A percentile compares a stretch with the other conserved stretches of the same genome.
These are phyloP conservation scores for Saturnispora hagleri DNA, from an alignment of 805 yeast genomes.

Conservation along the genomic window DNA sequence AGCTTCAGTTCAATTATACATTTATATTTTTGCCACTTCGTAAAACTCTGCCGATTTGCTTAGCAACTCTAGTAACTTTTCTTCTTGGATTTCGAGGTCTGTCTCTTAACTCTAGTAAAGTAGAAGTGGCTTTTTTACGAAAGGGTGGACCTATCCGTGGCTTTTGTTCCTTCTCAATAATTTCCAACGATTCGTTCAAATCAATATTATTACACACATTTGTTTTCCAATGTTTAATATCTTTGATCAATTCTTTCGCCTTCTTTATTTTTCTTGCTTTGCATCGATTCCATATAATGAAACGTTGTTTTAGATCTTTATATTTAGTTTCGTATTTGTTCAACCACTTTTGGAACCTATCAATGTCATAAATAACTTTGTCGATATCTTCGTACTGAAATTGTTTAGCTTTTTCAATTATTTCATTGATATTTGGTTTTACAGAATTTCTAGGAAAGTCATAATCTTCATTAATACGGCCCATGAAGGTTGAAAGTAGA, in stretches of 20 bases:
- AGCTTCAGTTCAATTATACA: neutral
- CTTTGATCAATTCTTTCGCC: neutral
- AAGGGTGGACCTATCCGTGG: neutral
- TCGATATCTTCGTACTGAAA: conserved; percentile 24
- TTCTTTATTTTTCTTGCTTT: conserved; percentile 2
- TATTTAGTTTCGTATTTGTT: neutral
- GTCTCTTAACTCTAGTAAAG: neutral
- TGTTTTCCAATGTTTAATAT: neutral
- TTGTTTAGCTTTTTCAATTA: conserved; percentile 19
- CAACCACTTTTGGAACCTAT: conserved; percentile 20
- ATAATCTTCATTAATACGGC: neutral
- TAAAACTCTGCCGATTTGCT: neutral
- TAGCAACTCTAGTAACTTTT: conserved; percentile 4
- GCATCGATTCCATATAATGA: neutral
- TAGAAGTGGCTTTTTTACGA: neutral
- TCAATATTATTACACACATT: neutral
- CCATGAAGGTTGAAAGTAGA: conserved; percentile 6
- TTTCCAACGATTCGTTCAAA: neutral
- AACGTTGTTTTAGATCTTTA: neutral
- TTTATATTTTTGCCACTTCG: conserved; percentile 2
- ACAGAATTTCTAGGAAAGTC: conserved; percentile 9
- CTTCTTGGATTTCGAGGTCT: neutral
- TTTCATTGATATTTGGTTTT: conserved; percentile 18
- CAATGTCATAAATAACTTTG: conserved; percentile 26
- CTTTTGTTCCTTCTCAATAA: neutral